Evolutionary conservation across 2,329 filamentous ascomycete genomes (phyloP).

Genomic region (Aspergillus pseudoterreus): DNA sequence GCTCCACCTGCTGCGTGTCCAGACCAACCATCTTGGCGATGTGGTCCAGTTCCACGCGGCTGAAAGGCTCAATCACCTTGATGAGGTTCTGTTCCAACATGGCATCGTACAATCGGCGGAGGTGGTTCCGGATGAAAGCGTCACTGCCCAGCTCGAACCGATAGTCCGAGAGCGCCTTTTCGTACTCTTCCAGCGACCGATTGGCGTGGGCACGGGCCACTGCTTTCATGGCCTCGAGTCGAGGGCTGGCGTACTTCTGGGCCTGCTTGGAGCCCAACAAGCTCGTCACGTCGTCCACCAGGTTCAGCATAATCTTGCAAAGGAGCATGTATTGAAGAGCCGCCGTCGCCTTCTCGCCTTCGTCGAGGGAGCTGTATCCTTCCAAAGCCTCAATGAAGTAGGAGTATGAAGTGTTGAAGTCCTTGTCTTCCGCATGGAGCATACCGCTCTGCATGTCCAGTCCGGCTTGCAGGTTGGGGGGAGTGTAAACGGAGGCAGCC

Average conservation of each 20-base stretch:
- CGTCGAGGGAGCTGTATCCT: conserved; percentile 91
- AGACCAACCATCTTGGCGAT: conserved; percentile 97
- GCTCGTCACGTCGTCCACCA: conserved; percentile 91
- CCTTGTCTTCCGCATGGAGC: conserved; percentile 96
- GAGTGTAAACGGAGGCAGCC: conserved; percentile 95
- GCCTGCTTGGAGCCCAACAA: conserved; percentile 96
- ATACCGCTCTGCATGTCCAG: conserved; percentile 99
- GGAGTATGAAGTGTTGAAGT: conserved; percentile 97
- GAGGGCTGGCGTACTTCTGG: conserved; percentile 90
- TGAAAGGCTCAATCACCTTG: conserved; percentile 99
- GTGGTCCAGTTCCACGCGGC: conserved; percentile 91
- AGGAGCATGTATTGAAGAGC: conserved; percentile 98
- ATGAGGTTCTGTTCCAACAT: conserved; percentile 99
- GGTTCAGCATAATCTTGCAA: conserved; percentile 99
- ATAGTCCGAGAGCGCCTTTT: conserved; percentile 84
- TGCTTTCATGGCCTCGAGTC: conserved; percentile 98
- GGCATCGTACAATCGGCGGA: conserved; percentile 91
- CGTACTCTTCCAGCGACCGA: conserved; percentile 94
- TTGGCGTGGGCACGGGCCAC: conserved; percentile 94
- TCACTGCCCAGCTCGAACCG: conserved; percentile 92
- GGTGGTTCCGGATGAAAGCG: conserved; percentile 93
- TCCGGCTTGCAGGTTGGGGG: conserved; percentile 88
- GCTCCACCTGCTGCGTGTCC: conserved; percentile 93
- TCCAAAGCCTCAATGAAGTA: conserved; percentile 99
- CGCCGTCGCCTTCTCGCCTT: conserved; percentile 84